These are phyloP conservation scores for Gossypioides kirkii DNA, from an alignment of 345 rosid species.

Conservation along the genomic window DNA sequence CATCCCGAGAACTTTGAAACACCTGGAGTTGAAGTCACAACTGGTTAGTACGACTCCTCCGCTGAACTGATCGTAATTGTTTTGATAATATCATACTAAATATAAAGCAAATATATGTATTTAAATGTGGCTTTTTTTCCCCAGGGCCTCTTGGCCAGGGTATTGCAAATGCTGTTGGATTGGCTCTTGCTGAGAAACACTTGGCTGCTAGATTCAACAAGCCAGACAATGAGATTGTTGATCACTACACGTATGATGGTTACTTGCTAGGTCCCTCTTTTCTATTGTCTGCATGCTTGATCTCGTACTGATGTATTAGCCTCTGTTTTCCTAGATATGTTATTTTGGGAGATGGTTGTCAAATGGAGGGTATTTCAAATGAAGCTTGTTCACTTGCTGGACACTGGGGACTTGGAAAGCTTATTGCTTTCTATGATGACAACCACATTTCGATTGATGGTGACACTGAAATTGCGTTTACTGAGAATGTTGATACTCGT, in stretches of 20 bases:
- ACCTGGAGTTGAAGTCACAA: constrained; percentile 96
- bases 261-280: background rate
- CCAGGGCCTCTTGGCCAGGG: constrained; percentile 92
- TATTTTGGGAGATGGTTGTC: constrained; percentile 94
- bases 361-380: constrained; percentile 94
- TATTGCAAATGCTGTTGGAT: constrained; percentile 80
- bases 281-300: background rate
- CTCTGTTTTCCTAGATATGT: constrained; percentile 43
- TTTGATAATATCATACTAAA: background rate
- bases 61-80: background rate
- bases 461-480: constrained; percentile 94
- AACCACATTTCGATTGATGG: constrained; percentile 99
- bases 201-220: constrained; percentile 83
- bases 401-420: constrained; percentile 98
- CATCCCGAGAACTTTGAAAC: constrained; percentile 99
- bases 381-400: constrained; percentile 95
- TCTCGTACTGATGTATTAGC: background rate
- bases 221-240: constrained; percentile 61
- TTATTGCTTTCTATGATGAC: constrained; percentile 97
- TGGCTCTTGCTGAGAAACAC: constrained; percentile 83
- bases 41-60: constrained; percentile 62
- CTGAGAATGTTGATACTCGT: constrained; percentile 76
- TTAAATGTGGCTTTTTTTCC: background rate
- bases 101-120: background rate
- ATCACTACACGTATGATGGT: constrained; percentile 75